These are phyloP conservation scores for Staphylotrichum tortipilum DNA, from an alignment of 495 filamentous ascomycete species.

Conservation along the genomic window DNA sequence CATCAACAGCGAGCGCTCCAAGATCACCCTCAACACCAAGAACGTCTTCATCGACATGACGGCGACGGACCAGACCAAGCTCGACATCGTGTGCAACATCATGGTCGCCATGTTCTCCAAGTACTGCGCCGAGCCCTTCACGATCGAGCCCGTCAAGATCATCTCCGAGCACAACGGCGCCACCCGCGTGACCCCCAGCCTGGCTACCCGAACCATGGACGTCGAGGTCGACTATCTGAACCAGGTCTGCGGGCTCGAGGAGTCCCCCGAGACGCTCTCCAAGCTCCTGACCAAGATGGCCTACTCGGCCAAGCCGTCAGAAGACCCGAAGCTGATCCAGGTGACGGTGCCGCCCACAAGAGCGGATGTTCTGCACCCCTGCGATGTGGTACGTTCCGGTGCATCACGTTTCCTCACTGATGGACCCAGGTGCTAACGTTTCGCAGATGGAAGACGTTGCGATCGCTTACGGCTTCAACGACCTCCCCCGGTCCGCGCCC, in stretches of 20 bases:
- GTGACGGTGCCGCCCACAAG: slow-evolving; percentile 79
- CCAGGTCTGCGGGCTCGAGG: slow-evolving; percentile 71
- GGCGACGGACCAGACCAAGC: slow-evolving; percentile 92
- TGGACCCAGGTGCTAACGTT: slow-evolving; percentile 1
- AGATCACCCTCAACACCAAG: slow-evolving; percentile 79
- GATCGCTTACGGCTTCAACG: slow-evolving; percentile 94
- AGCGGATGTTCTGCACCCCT: slow-evolving; percentile 90
- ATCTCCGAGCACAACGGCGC: slow-evolving; percentile 83
- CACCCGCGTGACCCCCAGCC: slow-evolving; percentile 68
- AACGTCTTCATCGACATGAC: slow-evolving; percentile 98
- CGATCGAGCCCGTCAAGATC: slow-evolving; percentile 86
- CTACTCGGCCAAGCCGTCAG: slow-evolving; percentile 63
- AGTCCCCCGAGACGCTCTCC: slow-evolving; percentile 63
- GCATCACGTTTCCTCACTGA: background rate
- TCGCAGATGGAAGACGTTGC: slow-evolving; percentile 84
- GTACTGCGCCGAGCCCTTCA: slow-evolving; percentile 82
- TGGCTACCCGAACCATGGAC: slow-evolving; percentile 63
- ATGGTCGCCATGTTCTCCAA: slow-evolving; percentile 95
- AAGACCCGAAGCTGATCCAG: slow-evolving; percentile 58
- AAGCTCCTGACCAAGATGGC: slow-evolving; percentile 79
- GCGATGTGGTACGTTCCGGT: slow-evolving; percentile 55
- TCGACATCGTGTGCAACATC: slow-evolving; percentile 90
- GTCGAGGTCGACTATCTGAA: slow-evolving; percentile 91
- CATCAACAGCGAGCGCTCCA: slow-evolving; percentile 95
- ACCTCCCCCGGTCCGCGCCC: slow-evolving; percentile 73